These are phyloP conservation scores for Coniferiporia sulphurascens DNA, from an alignment of 1,284 basidiomycete genomes.

Conservation along the genomic window DNA sequence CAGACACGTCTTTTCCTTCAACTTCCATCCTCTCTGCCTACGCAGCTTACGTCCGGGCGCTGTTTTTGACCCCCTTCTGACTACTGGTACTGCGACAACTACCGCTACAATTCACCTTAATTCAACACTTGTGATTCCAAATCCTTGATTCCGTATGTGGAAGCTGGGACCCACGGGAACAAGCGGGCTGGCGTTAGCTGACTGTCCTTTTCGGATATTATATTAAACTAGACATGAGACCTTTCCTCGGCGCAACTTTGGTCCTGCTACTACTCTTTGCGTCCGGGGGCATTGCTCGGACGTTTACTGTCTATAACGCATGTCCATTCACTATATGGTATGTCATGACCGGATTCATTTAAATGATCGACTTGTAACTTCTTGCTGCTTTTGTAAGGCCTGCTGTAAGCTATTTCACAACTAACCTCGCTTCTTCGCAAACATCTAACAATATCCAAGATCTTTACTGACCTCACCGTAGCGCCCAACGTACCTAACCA, in stretches of 20 bases:
- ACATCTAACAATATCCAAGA: conserved; percentile 11
- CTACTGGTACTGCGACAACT: too few species aligned
- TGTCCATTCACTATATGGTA: conserved; percentile 31
- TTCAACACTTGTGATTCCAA: too few species aligned
- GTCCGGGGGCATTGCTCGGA: conserved; percentile 28
- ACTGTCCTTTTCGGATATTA: not conserved
- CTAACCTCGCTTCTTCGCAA: not conserved
- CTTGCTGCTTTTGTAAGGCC: conserved; percentile 11
- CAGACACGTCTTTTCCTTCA: not conserved
- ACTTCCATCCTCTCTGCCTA: not conserved
- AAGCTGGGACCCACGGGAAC: too few species aligned
- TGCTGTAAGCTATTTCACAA: conserved; percentile 14
- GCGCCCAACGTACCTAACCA: conserved; percentile 19
- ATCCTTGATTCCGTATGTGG: too few species aligned
- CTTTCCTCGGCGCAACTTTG: not conserved
- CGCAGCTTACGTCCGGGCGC: too few species aligned
- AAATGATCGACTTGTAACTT: not conserved
- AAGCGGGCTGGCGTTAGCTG: too few species aligned
- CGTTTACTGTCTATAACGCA: conserved; percentile 31
- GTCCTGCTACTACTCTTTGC: not conserved
- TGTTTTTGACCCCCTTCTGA: too few species aligned
- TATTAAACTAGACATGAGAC: not conserved
- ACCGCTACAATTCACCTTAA: too few species aligned
- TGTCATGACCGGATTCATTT: conserved; percentile 16
- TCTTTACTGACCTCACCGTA: conserved; percentile 22